Percentiles rank a stretch among this genome's conserved stretches.
phyloP scores from a whole-genome alignment of 2,329 filamentous ascomycete genomes.

The Verticillium dahliae region DNA sequence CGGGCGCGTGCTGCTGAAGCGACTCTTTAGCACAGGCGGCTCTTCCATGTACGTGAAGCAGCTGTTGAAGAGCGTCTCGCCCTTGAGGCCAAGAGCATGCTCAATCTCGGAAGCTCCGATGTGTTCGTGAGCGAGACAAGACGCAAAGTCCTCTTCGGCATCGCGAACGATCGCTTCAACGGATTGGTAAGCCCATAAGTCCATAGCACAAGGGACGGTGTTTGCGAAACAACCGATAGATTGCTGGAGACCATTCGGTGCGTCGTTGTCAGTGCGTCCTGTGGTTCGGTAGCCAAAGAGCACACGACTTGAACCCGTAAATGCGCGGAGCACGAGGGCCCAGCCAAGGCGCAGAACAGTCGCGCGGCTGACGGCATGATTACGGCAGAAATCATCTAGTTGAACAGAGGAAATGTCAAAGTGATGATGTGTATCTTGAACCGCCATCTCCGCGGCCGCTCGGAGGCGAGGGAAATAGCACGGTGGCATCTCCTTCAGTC shows the following conservation, averaged over 20 bases:
- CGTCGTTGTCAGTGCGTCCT: slow-evolving; percentile 35
- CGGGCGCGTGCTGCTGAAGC: slow-evolving; percentile 18
- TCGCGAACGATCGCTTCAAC: slow-evolving; percentile 23
- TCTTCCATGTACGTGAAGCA: slow-evolving; percentile 41
- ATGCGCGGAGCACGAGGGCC: slow-evolving; percentile 49
- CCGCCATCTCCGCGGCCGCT: slow-evolving; percentile 11
- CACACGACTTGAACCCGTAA: slow-evolving; percentile 44
- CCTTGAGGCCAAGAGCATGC: slow-evolving; percentile 35
- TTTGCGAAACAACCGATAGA: slow-evolving; percentile 42
- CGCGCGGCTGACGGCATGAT: slow-evolving; percentile 34
- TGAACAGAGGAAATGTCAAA: slow-evolving; percentile 31
- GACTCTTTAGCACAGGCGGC: slow-evolving; percentile 25
- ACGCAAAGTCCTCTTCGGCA: slow-evolving; percentile 22
- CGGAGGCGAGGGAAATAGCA: slow-evolving; percentile 40
- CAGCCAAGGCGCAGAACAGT: slow-evolving; percentile 53
- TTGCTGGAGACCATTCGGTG: slow-evolving; percentile 29
- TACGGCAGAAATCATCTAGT: slow-evolving; percentile 34
- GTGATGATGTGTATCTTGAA: slow-evolving; percentile 28
- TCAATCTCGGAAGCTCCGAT: slow-evolving; percentile 39
- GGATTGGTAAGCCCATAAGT: slow-evolving; percentile 23
- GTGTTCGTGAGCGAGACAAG: slow-evolving; percentile 32
- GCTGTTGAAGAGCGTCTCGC: slow-evolving; percentile 41
- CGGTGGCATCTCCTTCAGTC: slow-evolving; percentile 27
- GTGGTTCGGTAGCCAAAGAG: slow-evolving; percentile 47
- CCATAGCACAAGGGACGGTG: slow-evolving; percentile 24